These are phyloP conservation scores for Golubevia pallescens DNA, from an alignment of 1,284 basidiomycete genomes.

Conservation along the genomic window DNA sequence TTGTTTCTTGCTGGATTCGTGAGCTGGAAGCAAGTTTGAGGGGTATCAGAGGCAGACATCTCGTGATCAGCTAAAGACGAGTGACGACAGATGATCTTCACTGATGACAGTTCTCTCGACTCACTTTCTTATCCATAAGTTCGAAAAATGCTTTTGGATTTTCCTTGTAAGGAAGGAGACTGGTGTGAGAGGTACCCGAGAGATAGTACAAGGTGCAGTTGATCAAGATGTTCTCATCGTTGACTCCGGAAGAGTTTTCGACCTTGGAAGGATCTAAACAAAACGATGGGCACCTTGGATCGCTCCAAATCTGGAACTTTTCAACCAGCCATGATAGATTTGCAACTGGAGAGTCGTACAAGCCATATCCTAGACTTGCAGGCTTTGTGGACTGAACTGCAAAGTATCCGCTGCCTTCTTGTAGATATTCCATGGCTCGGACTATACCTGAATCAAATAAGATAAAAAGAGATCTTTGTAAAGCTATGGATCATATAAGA, in stretches of 20 bases:
- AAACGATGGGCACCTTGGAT: constrained; percentile 39
- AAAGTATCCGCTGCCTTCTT: constrained; percentile 13
- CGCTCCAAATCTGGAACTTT: constrained; percentile 41
- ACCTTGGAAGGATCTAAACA: constrained; percentile 6
- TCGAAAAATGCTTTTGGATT: not conserved
- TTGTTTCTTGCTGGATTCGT: constrained; percentile 16
- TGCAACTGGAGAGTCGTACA: constrained; percentile 15
- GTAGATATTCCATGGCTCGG: not conserved
- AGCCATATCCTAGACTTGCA: constrained; percentile 14
- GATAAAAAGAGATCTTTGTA: too few species aligned
- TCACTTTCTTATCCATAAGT: constrained; percentile 18
- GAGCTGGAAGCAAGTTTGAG: too few species aligned
- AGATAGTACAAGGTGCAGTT: constrained; percentile 36
- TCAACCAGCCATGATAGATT: constrained; percentile 21
- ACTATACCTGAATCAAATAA: not conserved
- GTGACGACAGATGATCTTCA: too few species aligned
- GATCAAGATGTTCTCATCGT: constrained; percentile 34
- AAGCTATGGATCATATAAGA: too few species aligned
- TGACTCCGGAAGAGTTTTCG: constrained; percentile 7
- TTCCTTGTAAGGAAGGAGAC: constrained; percentile 13
- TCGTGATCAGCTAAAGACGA: too few species aligned
- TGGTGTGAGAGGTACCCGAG: constrained; percentile 33
- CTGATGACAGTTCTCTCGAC: too few species aligned
- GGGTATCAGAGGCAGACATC: too few species aligned
- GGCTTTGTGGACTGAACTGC: constrained; percentile 16